Percentiles rank a stretch among this genome's conserved stretches.
Evolutionary conservation across 2,329 filamentous ascomycete species (phyloP).

Genomic region (Colletotrichum lini): DNA sequence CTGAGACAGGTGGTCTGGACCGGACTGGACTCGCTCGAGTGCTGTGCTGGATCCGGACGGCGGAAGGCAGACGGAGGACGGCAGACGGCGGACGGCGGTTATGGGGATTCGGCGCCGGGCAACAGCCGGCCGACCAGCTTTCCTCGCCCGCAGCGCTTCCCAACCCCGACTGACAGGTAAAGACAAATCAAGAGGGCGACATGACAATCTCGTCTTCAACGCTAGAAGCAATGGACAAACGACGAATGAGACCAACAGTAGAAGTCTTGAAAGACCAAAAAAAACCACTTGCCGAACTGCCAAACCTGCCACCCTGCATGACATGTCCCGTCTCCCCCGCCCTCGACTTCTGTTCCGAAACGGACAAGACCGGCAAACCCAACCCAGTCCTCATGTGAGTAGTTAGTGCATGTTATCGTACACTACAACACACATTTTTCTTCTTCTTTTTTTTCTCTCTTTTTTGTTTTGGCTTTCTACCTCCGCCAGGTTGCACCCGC

Average conservation of each 20-base stretch:
- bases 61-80: no score
- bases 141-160: background rate
- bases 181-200: background rate
- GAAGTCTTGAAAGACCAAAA: no score
- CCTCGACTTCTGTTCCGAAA: conserved; percentile 8
- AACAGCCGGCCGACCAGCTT: background rate
- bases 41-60: no score
- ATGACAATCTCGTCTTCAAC: background rate
- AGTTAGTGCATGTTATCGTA: no score
- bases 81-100: background rate
- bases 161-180: background rate
- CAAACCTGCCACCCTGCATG: conserved; percentile 8
- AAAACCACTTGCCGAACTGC: conserved; percentile 1
- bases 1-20: no score
- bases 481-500: conserved; percentile 38
- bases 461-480: background rate
- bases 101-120: background rate
- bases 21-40: no score
- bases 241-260: background rate
- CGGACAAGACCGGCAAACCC: conserved; percentile 22
- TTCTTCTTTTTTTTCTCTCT: background rate
- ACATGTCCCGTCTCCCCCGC: background rate
- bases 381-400: conserved; percentile 2
- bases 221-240: conserved; percentile 2
- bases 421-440: background rate